Evolutionary conservation across 179 eudicot species (phyloP).

Genomic region (Silene noctiflora): DNA sequence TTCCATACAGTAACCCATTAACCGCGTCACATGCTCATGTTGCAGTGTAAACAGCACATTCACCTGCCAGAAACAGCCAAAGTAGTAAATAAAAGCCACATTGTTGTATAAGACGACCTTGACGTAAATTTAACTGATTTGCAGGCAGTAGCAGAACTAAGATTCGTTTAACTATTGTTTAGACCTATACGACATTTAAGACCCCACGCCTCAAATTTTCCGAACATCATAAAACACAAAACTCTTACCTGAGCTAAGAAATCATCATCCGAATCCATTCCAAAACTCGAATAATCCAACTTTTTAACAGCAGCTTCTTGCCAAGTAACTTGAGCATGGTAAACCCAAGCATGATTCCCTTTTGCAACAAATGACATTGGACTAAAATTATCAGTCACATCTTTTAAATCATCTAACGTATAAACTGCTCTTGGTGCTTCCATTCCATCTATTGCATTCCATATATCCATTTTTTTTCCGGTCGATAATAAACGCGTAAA

Average conservation of each 20-base stretch:
- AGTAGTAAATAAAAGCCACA: too few species aligned
- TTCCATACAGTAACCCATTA: conserved; percentile 75
- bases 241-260: background rate
- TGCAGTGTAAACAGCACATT: conserved; percentile 65
- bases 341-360: background rate
- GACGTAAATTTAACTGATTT: too few species aligned
- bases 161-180: too few species aligned
- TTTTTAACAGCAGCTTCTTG: conserved; percentile 1
- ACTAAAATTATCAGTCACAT: background rate
- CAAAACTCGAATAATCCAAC: background rate
- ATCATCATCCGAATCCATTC: background rate
- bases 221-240: background rate
- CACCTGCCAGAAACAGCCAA: conserved; percentile 20
- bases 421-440: background rate
- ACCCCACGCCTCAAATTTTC: background rate
- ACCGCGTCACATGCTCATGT: conserved; percentile 61
- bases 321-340: background rate
- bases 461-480: too few species aligned
- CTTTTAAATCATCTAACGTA: background rate
- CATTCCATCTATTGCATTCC: too few species aligned
- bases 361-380: background rate
- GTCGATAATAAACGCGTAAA: too few species aligned
- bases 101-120: too few species aligned
- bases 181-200: too few species aligned
- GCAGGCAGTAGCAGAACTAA: too few species aligned